Percentiles rank a stretch among this genome's conserved stretches.
These are phyloP conservation scores for Lunularia cruciata DNA, from an alignment of 225 moss, liverwort and hornwort species.

Conservation along the genomic window DNA sequence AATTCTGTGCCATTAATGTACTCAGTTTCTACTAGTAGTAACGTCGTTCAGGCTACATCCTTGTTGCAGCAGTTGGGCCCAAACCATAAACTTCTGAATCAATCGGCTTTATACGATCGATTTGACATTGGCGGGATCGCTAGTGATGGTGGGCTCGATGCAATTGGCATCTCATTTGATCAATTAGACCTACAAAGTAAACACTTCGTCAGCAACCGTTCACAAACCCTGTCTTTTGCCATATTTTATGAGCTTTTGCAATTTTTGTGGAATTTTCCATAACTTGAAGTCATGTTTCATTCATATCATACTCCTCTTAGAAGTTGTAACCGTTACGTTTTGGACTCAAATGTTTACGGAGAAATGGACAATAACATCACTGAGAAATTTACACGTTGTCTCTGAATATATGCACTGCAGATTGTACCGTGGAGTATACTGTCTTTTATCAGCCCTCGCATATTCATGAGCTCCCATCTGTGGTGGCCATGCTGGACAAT, in stretches of 20 bases:
- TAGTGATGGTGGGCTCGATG: conserved; percentile 46
- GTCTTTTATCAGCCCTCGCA: conserved; percentile 78
- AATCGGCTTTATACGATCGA: conserved; percentile 42
- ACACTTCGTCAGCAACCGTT: conserved; percentile 9
- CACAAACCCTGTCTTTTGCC: neutral
- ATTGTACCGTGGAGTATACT: conserved; percentile 74
- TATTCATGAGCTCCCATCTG: conserved; percentile 69
- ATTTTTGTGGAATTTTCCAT: too few species aligned
- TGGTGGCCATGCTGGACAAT: conserved; percentile 78
- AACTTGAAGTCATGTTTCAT: too few species aligned
- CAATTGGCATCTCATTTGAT: conserved; percentile 72
- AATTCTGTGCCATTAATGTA: conserved; percentile 71
- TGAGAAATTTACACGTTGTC: too few species aligned
- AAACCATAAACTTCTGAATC: conserved; percentile 52
- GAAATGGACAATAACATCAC: too few species aligned
- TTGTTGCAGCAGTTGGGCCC: conserved; percentile 67
- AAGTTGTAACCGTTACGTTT: too few species aligned
- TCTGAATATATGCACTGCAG: conserved; percentile 59
- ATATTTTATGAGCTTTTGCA: too few species aligned
- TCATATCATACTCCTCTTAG: too few species aligned
- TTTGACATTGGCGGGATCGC: conserved; percentile 60
- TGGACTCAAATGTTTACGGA: too few species aligned
- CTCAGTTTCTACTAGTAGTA: conserved; percentile 49
- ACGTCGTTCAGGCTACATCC: conserved; percentile 44
- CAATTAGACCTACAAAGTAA: conserved; percentile 77